Evolutionary conservation across 331 rosid species (phyloP).

Genomic region (Spiraea crenata): DNA sequence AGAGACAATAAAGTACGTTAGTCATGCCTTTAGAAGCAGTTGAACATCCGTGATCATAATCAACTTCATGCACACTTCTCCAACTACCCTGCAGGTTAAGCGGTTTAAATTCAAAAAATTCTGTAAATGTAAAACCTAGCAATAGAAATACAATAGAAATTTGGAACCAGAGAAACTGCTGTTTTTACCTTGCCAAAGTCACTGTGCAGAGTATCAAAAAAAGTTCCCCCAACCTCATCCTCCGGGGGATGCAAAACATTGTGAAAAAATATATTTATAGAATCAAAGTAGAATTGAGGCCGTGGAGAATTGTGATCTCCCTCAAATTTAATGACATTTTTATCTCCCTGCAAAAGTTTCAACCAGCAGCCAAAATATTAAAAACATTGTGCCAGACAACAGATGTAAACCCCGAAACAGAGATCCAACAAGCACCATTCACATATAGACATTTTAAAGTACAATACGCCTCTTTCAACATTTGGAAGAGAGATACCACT

Average conservation of each 20-base stretch:
- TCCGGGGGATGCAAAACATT: constrained; percentile 93
- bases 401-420: constrained; percentile 8
- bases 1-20: constrained; percentile 26
- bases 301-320: constrained; percentile 99
- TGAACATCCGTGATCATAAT: constrained; percentile 38
- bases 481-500: neutral
- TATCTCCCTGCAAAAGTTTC: constrained; percentile 72
- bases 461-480: neutral
- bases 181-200: constrained; percentile 78
- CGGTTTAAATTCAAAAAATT: constrained; percentile 18
- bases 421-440: constrained; percentile 5
- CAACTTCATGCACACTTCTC: constrained; percentile 57
- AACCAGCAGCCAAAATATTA: constrained; percentile 12
- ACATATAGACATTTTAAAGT: neutral
- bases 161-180: constrained; percentile 23
- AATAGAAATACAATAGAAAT: constrained; percentile 26
- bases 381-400: neutral
- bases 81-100: constrained; percentile 55
- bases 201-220: constrained; percentile 60
- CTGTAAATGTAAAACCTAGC: constrained; percentile 20
- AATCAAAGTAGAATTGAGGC: constrained; percentile 89
- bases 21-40: constrained; percentile 61
- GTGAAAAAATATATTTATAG: constrained; percentile 84
- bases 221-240: constrained; percentile 72
- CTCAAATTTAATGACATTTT: constrained; percentile 83